phyloP scores from a whole-genome alignment of 148 eudicot species.

The Nepenthes gracilis region DNA sequence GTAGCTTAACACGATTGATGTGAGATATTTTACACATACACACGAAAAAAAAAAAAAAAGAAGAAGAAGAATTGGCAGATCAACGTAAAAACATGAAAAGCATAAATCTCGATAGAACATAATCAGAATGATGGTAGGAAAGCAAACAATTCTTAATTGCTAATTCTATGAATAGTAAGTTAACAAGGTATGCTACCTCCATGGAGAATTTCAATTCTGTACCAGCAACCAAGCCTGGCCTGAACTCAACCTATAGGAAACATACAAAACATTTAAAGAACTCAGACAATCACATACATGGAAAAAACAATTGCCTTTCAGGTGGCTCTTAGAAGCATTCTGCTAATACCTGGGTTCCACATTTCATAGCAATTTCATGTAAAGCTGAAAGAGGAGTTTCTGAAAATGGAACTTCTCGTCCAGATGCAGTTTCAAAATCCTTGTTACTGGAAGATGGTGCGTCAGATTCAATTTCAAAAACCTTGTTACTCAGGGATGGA shows the following conservation, averaged over 20 bases:
- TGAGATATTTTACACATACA: too few relatives aligned
- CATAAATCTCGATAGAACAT: not conserved
- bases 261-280: slow-evolving; percentile 1
- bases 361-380: slow-evolving; percentile 73
- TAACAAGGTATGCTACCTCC: slow-evolving; percentile 41
- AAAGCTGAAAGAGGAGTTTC: slow-evolving; percentile 66
- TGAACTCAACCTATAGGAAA: slow-evolving; percentile 67
- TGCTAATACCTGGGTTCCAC: slow-evolving; percentile 71
- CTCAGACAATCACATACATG: not conserved
- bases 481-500: slow-evolving; percentile 48
- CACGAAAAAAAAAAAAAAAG: too few relatives aligned
- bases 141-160: not conserved
- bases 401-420: slow-evolving; percentile 26
- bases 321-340: not conserved
- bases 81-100: not conserved
- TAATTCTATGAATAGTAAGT: not conserved
- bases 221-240: slow-evolving; percentile 34
- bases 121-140: not conserved
- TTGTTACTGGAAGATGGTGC: slow-evolving; percentile 49
- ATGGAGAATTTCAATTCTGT: slow-evolving; percentile 52
- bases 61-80: too few relatives aligned
- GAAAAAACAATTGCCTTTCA: not conserved
- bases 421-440: slow-evolving; percentile 47
- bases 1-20: too few relatives aligned
- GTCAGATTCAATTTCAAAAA: slow-evolving; percentile 40